Evolutionary conservation across 2,329 filamentous ascomycete genomes (phyloP).

Genomic region (Exophiala xenobiotica): DNA sequence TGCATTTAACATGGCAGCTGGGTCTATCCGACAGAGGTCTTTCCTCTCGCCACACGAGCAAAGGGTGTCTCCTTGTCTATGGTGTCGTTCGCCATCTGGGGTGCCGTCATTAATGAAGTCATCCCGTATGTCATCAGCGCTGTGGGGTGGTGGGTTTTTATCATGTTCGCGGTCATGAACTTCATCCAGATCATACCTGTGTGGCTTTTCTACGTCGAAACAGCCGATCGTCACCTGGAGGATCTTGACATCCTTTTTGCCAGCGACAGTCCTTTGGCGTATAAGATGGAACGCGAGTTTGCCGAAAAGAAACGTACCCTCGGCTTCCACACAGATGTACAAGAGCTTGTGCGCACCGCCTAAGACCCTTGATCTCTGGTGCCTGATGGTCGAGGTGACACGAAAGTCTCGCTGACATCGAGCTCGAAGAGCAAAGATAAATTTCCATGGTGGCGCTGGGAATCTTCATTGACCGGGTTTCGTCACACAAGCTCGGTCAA

Average conservation of each 20-base stretch:
- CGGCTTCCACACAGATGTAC: constrained; percentile 5
- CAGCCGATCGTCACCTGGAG: constrained; percentile 36
- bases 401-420: too few relatives aligned
- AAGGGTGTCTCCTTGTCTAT: constrained; percentile 32
- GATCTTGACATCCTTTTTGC: constrained; percentile 33
- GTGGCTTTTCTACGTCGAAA: constrained; percentile 39
- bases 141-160: constrained; percentile 36
- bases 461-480: too few relatives aligned
- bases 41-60: constrained; percentile 28
- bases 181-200: constrained; percentile 34
- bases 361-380: too few relatives aligned
- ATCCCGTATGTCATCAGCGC: constrained; percentile 37
- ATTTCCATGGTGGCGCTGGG: too few relatives aligned
- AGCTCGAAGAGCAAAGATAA: too few relatives aligned
- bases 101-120: constrained; percentile 35
- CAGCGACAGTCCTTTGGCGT: constrained; percentile 30
- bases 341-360: constrained; percentile 1
- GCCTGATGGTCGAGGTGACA: too few relatives aligned
- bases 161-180: constrained; percentile 36
- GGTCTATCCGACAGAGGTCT: constrained; percentile 32
- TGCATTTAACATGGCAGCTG: constrained; percentile 19
- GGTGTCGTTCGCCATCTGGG: constrained; percentile 33
- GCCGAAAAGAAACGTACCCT: constrained; percentile 13
- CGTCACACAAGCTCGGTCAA: too few relatives aligned
- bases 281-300: constrained; percentile 31